These are phyloP conservation scores for Taphrina communis DNA, from an alignment of 1,139 yeast genomes.

Conservation along the genomic window DNA sequence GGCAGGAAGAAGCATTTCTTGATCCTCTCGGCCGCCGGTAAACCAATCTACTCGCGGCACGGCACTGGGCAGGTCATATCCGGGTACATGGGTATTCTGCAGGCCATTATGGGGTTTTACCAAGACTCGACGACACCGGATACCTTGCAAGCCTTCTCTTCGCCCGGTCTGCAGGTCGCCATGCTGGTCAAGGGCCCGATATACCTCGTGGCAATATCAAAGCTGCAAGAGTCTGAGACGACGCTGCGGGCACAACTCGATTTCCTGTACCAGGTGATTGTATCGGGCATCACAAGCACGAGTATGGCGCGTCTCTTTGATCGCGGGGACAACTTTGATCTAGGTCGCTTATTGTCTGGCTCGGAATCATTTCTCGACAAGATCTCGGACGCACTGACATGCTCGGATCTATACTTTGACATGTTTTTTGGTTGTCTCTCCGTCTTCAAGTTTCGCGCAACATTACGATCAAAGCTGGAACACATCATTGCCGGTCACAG, in stretches of 20 bases:
- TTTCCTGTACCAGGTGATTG: slow-evolving; percentile 75
- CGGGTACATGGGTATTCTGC: slow-evolving; percentile 70
- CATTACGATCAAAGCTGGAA: slow-evolving; percentile 58
- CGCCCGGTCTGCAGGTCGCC: slow-evolving; percentile 61
- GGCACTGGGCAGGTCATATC: slow-evolving; percentile 74
- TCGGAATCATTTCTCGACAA: slow-evolving; percentile 67
- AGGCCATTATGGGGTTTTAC: slow-evolving; percentile 56
- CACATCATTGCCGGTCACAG: slow-evolving; percentile 41
- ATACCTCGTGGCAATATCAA: slow-evolving; percentile 73
- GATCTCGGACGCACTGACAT: slow-evolving; percentile 62
- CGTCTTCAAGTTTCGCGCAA: slow-evolving; percentile 59
- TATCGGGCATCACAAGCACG: slow-evolving; percentile 78
- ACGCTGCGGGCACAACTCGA: slow-evolving; percentile 67
- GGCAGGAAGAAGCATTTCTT: slow-evolving; percentile 70
- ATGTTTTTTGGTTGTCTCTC: slow-evolving; percentile 67
- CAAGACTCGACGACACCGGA: slow-evolving; percentile 47
- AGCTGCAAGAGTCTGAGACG: slow-evolving; percentile 59
- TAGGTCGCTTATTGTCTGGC: slow-evolving; percentile 72
- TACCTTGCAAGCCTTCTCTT: slow-evolving; percentile 52
- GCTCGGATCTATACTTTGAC: slow-evolving; percentile 58
- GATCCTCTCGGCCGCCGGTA: slow-evolving; percentile 88
- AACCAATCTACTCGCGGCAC: slow-evolving; percentile 82
- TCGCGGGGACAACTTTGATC: slow-evolving; percentile 78
- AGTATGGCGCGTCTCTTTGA: slow-evolving; percentile 71
- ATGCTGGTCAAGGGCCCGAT: slow-evolving; percentile 72